Base-by-base conservation (phyloP, 2,329 filamentous ascomycete genomes). In the Xylariaceae sp. region DNA sequence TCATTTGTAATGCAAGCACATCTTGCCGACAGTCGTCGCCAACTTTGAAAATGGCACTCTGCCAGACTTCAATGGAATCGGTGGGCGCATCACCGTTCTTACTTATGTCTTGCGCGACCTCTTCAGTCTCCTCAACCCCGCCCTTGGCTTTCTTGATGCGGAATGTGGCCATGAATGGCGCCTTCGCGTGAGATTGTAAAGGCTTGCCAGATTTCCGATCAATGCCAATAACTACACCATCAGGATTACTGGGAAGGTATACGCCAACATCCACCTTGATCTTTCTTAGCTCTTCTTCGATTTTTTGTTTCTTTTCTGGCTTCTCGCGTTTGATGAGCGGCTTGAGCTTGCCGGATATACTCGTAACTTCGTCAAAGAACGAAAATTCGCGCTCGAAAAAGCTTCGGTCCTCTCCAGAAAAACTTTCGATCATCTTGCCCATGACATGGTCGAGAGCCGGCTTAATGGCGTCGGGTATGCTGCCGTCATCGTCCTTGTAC, bases 21-120 rank as follows among this genome's bases (percentile, higher is more conserved):
- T 99, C 94, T 67, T 99, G 93, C 38, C 93, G 85, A 62, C 93
- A 97, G 64, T 99, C 93, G 62, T 99, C 93, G 48, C 93, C 93
- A 37, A 99, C 94, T 64, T 99, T 99, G 81, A 99, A 99, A 59
- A 99, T 99, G 42, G 91, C 93, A 2, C 89, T 95, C 64, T 98
- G 93, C 94, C 93, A 97, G n/a, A 91, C 85, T 64, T 98, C 94
- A 52, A 95, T 81, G 0, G 81, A 87, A 55, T 77, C 67, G 19
- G 56, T 55, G 7, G 59, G 59, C 16, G 53, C 43, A 22, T 55
- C 42, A 29, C 57, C 56, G 4, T 59, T 64, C 41, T 69, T 68
- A 38, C 66, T 67, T 2, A 68, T 60, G 35, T 75, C 73, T 44
- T 74, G 71, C 6, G 73, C 62, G 57, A 76, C 63, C 4, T 74